Evolutionary conservation across 2,329 filamentous ascomycete genomes (phyloP), one percentile per base, ranked within the genome.

Genomic region (Juglanconis oblonga): DNA sequence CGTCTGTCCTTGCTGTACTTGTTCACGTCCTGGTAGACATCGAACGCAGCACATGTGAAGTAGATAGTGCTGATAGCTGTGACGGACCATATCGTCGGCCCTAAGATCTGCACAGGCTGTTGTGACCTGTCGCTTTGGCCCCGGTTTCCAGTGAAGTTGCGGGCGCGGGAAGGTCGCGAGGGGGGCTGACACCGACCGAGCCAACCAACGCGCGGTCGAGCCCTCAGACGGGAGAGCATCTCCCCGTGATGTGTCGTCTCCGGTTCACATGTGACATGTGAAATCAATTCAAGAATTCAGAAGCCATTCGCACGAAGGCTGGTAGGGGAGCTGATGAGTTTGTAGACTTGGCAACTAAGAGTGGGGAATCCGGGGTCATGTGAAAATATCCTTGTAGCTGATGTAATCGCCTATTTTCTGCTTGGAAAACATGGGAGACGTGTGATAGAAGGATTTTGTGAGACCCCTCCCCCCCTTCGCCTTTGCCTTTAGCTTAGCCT

Each of bases 81-180:
- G 3, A 57, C 55, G n/a, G 65, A 64, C 66, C 67, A 69, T 3
- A 67, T 40, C 6, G 62, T 47, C 0, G 67, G 64, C 2, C 67
- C 49, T 8, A 67, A 32, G 11, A 67, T 31, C 33, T 64, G 62
- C 7, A 69, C 63, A 4, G 62, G 66, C 35, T 57, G 40, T 38
- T 57, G 36, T 33, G 44, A 11, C 45, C 42, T 40, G 17, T 48
- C 4, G 17, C 11, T 5, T n/a, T 38, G 33, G 45, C 33, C n/a
- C 33, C 33, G 45, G n/a, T 42, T 31, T 14, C 44, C 35, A 1
- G 55, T 24, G 55, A 51, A 51, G 35, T 14, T 42, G 35, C 55
- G 55, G 24, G 24, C 9, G 17, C 17, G 17, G 47, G 13, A 35
- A 35, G 32, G 11, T 7, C 13, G 35, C 10, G 47, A 17, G 33